Base-by-base conservation (phyloP, 2,329 filamentous ascomycete species). In the Fusarium udum region DNA sequence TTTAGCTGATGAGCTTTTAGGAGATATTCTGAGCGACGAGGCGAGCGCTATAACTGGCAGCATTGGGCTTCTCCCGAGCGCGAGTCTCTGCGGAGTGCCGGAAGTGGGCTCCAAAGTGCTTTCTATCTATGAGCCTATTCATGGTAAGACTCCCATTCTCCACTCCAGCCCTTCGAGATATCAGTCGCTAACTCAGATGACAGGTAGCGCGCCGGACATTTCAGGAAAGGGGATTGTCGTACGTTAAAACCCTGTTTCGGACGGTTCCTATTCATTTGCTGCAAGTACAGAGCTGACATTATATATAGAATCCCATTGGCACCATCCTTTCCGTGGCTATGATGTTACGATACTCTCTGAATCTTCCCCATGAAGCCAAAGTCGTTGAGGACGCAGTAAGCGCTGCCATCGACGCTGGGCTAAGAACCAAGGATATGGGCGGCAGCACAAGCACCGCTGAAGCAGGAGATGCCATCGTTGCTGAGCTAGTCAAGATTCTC, bases 111-210 rank as follows among this genome's bases (percentile, higher is more conserved):
- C 87, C 78, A 92, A 89, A 82, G 94, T 95, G 80, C 97, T 97
- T 81, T 95, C 95, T 77, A 97, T 98, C 79, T 99, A 97, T 82
- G 95, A 98, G 88, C 95, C 95, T 32, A 98, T 99, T 78, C 95
- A 99, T 83, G 95, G 94, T 94, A 86, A 69, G 85, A 46, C 15
- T 42, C 22, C 13, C 53, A 26, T 34, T 10, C 46, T 22, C 28
- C 31, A n/a, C 32, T 53, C 34, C 11, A 53, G 34, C n/a, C 34
- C 24, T 28, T 18, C 14, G 11, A 28, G 7, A 28, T 28, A 39
- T 26, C 24, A 28, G 32, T 37, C 24, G 24, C 51, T 53, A 26
- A 53, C 24, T 22, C 12, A 53, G 18, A 37, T 40, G 22, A 8
- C 20, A 78, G 74, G 77, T 6, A 74, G 69, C 49, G 75, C 76